These are phyloP conservation scores for Aspergillus diversus DNA, from an alignment of 495 filamentous ascomycete species.

Conservation along the genomic window DNA sequence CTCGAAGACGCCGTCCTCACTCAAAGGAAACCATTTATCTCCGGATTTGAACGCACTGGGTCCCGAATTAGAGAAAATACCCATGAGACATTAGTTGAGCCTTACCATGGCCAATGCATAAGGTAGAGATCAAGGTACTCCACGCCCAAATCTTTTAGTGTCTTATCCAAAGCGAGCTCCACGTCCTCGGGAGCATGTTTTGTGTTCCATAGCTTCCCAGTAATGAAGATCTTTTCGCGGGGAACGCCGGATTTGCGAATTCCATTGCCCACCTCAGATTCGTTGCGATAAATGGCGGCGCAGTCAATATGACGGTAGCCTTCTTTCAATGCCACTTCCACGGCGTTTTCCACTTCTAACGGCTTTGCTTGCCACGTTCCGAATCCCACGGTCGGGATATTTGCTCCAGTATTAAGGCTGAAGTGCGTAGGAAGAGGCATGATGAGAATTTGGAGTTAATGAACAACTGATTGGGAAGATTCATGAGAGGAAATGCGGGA, in stretches of 20 bases:
- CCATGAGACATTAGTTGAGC: not conserved
- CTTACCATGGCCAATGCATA: constrained; percentile 64
- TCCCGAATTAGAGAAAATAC: not conserved
- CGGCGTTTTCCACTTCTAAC: constrained; percentile 39
- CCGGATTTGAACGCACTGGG: constrained; percentile 30
- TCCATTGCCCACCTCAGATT: constrained; percentile 64
- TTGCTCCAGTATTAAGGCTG: constrained; percentile 46
- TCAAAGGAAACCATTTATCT: constrained; percentile 48
- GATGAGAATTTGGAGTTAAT: not conserved
- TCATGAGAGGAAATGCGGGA: not conserved
- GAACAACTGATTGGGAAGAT: not conserved
- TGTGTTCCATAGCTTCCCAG: constrained; percentile 64
- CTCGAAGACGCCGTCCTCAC: constrained; percentile 35
- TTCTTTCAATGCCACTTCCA: constrained; percentile 50
- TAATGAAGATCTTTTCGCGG: constrained; percentile 71
- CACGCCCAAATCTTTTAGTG: constrained; percentile 60
- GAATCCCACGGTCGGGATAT: constrained; percentile 43
- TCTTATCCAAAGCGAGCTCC: constrained; percentile 49
- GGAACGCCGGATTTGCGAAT: constrained; percentile 61
- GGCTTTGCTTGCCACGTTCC: constrained; percentile 42
- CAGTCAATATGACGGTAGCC: constrained; percentile 77
- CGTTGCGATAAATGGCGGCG: constrained; percentile 71
- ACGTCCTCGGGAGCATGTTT: constrained; percentile 40
- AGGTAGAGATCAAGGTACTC: constrained; percentile 75
- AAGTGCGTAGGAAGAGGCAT: constrained; percentile 47